A percentile compares a stretch with the other conserved stretches of the same genome.
Evolutionary conservation across 345 rosid genomes (phyloP).

Genomic region (Boechera divaricarpa): DNA sequence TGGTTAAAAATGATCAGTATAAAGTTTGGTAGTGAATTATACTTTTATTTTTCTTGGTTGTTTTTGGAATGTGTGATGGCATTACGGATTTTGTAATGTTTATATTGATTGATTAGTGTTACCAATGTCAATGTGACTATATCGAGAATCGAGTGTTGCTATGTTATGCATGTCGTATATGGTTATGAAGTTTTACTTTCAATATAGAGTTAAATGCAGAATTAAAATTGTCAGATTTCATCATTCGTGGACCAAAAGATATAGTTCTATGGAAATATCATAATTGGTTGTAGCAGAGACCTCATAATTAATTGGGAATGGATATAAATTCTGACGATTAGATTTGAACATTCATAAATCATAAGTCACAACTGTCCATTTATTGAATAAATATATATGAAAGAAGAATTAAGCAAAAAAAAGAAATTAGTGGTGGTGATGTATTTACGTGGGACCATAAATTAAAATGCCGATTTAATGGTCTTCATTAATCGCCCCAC

Average conservation of each 20-base stretch:
- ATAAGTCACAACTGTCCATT: constrained; percentile 32
- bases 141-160: constrained; percentile 1
- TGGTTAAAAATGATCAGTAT: constrained; percentile 7
- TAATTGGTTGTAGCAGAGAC: constrained; percentile 34
- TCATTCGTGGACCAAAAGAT: constrained; percentile 28
- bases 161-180: constrained; percentile 2
- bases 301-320: constrained; percentile 24
- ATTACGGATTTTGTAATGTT: constrained; percentile 16
- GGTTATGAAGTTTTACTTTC: neutral
- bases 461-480: constrained; percentile 33
- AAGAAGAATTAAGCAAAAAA: constrained; percentile 7
- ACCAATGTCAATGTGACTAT: constrained; percentile 2
- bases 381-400: neutral
- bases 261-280: constrained; percentile 4
- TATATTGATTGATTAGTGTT: constrained; percentile 10
- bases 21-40: constrained; percentile 22
- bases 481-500: constrained; percentile 38
- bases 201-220: neutral
- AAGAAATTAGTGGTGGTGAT: constrained; percentile 22
- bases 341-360: constrained; percentile 26
- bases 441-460: constrained; percentile 33
- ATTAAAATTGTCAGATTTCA: constrained; percentile 22
- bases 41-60: neutral
- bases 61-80: constrained; percentile 1
- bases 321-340: constrained; percentile 32